A percentile compares a stretch with the other conserved stretches of the same genome.
Evolutionary conservation across 805 yeast species (phyloP).

Genomic region (Candida fluviatilis): DNA sequence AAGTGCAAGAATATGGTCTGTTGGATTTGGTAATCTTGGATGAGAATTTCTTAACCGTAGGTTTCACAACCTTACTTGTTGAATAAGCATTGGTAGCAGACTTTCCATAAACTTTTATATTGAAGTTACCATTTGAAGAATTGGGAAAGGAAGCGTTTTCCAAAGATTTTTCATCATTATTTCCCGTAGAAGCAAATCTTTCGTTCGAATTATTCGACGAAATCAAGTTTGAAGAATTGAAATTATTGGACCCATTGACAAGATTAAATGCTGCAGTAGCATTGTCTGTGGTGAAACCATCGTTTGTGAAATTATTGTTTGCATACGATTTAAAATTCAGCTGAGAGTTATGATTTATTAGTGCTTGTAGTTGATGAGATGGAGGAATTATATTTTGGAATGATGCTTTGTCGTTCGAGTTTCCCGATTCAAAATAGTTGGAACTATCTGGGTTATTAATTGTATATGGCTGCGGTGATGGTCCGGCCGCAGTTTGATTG

Average conservation of each 20-base stretch:
- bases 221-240: not conserved
- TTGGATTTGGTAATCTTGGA: conserved; percentile 3
- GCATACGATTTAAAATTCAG: not conserved
- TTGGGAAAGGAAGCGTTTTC: not conserved
- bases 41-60: conserved; percentile 5
- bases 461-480: not conserved
- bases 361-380: conserved; percentile 1
- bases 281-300: not conserved
- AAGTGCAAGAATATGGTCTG: conserved; percentile 39
- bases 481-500: too few relatives aligned
- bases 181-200: not conserved
- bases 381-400: not conserved
- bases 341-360: not conserved
- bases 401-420: not conserved
- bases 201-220: not conserved
- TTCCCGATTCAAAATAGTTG: not conserved
- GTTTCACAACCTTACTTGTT: conserved; percentile 3
- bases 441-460: not conserved
- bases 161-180: not conserved
- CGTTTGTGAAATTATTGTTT: not conserved
- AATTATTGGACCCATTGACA: not conserved
- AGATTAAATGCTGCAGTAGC: not conserved
- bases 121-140: not conserved
- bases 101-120: not conserved
- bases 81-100: not conserved